Evolutionary conservation across 768 basidiomycete genomes (phyloP).

Genomic region (Leucocoprinus birnbaumii): DNA sequence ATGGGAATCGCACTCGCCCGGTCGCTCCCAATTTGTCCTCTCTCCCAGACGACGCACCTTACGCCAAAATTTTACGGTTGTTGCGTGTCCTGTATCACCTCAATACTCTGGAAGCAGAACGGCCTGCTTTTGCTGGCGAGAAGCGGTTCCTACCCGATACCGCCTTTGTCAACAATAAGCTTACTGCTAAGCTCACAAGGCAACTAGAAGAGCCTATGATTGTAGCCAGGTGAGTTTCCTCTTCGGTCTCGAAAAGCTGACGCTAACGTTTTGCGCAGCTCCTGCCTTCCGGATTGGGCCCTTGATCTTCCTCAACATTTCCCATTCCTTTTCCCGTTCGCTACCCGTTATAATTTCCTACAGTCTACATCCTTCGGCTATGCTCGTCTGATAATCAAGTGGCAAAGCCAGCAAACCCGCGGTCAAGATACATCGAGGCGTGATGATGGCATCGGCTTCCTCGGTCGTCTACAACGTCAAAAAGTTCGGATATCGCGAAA

Average conservation of each 20-base stretch:
- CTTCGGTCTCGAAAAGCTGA: background rate
- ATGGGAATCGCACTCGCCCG: slow-evolving; percentile 46
- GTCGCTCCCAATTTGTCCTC: slow-evolving; percentile 71
- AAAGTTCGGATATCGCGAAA: slow-evolving; percentile 96
- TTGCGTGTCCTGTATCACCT: slow-evolving; percentile 85
- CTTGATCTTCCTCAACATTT: slow-evolving; percentile 94
- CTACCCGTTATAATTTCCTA: slow-evolving; percentile 94
- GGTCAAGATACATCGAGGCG: slow-evolving; percentile 77
- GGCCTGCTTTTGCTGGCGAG: slow-evolving; percentile 45
- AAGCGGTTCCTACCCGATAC: slow-evolving; percentile 69
- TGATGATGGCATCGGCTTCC: slow-evolving; percentile 89
- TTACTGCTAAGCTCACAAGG: slow-evolving; percentile 95
- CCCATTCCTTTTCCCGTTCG: slow-evolving; percentile 98
- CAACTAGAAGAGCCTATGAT: slow-evolving; percentile 99
- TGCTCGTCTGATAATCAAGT: slow-evolving; percentile 90
- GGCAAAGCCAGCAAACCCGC: slow-evolving; percentile 85
- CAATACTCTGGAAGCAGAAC: slow-evolving; percentile 70
- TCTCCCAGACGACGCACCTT: slow-evolving; percentile 78
- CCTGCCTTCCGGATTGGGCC: slow-evolving; percentile 97
- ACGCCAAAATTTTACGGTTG: slow-evolving; percentile 88
- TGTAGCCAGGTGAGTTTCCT: slow-evolving; percentile 75
- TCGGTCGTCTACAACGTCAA: slow-evolving; percentile 90
- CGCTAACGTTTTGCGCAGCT: slow-evolving; percentile 42
- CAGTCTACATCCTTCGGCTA: slow-evolving; percentile 98
- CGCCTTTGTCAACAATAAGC: slow-evolving; percentile 94